phyloP scores from a whole-genome alignment of 768 basidiomycete genomes.

The Lactifluus subvellereus region DNA sequence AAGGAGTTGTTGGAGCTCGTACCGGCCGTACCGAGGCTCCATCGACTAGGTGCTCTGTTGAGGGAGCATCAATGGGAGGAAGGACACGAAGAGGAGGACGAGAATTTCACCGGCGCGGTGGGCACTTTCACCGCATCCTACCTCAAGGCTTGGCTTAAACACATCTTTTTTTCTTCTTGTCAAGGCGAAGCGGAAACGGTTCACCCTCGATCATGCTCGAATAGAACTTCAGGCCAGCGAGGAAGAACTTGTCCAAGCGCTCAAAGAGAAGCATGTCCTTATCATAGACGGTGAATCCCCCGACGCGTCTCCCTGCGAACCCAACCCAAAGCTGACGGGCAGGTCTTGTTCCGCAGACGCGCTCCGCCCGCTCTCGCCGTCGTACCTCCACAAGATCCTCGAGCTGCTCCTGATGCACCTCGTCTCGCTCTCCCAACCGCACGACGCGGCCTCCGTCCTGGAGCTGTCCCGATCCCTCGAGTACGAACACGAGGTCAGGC shows the following conservation, averaged over 20 bases:
- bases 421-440: slow-evolving; percentile 53
- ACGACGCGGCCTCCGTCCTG: slow-evolving; percentile 49
- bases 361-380: slow-evolving; percentile 65
- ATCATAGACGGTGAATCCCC: slow-evolving; percentile 52
- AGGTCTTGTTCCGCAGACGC: slow-evolving; percentile 39
- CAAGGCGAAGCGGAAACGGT: slow-evolving; percentile 33
- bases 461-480: slow-evolving; percentile 56
- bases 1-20: slow-evolving; percentile 81
- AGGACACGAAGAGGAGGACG: slow-evolving; percentile 44
- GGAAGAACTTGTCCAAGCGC: slow-evolving; percentile 55
- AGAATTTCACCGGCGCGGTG: slow-evolving; percentile 29
- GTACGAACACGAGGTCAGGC: slow-evolving; percentile 66
- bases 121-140: neutral
- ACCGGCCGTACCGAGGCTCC: slow-evolving; percentile 69
- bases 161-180: neutral
- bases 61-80: slow-evolving; percentile 69
- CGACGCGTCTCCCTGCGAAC: neutral
- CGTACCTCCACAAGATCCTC: slow-evolving; percentile 64
- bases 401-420: slow-evolving; percentile 70
- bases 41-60: slow-evolving; percentile 57
- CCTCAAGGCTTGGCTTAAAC: neutral
- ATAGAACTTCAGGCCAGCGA: slow-evolving; percentile 78
- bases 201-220: slow-evolving; percentile 59
- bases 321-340: neutral
- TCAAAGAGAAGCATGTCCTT: slow-evolving; percentile 67